Evolutionary conservation across 2,329 filamentous ascomycete genomes (phyloP), one percentile per base, ranked within the genome.

Genomic region (Bertia moriformis): DNA sequence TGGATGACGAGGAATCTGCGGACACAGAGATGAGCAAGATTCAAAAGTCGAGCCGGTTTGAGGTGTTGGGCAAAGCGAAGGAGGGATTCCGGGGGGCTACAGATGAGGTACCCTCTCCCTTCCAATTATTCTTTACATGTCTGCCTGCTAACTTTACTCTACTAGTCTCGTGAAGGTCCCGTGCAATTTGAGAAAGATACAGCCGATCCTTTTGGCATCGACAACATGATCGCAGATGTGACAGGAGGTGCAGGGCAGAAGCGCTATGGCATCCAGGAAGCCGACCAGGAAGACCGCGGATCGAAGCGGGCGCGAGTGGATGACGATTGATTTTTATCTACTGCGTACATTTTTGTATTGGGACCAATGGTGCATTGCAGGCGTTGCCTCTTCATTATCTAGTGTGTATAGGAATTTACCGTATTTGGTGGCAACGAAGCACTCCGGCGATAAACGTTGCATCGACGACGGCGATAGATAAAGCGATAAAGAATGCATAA

Each of bases 1-100:
- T 86, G 35, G 79, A 77, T 14, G 81, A 84, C 14, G 81, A 83
- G 41, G 85, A 86, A 38, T 86, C 81, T 27, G 81, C 73, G 1
- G 83, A 88, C 43, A 76, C 73, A 36, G 83, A 88, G 54, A 83
- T 95, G 73, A 83, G 82, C 49, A 83, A 81, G 59, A 93, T 98
- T 45, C 80, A 88, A 49, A 91, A 86, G 61, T 71, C 74, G 4
- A 85, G 77, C 55, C 72, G 88, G 13, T 96, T 96, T 19, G 91
- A 96, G 53, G 84, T 84, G 1, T 61, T 96, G 38, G 91, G 91
- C 14, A 80, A 78, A 51, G 88, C 91, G 45, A 93, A 35, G 32
- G 32, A 35, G 17, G 32, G 32, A 10, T 35, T 35, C 32, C 32
- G 32, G 10, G 32, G 32, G 7, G 32, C 32, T 14, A 15, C 32